Evolutionary conservation across 1,284 basidiomycete species (phyloP), one percentile per base, ranked within the genome.

Genomic region (Xanthoconium separans): DNA sequence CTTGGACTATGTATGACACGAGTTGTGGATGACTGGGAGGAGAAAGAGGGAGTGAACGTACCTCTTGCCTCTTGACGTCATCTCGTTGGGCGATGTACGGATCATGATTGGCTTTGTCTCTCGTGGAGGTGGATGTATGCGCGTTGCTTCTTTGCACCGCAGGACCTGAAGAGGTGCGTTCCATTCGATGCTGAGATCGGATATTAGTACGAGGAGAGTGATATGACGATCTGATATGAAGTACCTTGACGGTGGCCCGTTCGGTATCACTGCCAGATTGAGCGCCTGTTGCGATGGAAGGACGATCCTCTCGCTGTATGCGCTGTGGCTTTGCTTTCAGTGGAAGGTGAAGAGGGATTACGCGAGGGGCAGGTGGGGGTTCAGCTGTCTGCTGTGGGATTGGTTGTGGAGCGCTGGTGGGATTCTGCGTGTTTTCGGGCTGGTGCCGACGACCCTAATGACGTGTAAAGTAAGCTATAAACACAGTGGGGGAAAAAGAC

Each of bases 301-400:
- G 47, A 39, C 68, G 69, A 36, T 27, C 54, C 6, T 72, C 71
- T 50, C 69, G 68, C 20, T 70, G 55, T 15, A 64, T 61, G 36
- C 65, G 70, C 22, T 66, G 65, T 54, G 64, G 53, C 58, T 73
- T 72, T 44, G 53, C 61, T 70, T 72, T 73, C 49, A 59, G 54
- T 31, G 70, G 71, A 53, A 71, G 70, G 58, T 72, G 60, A 57
- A 73, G 69, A 58, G 69, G 69, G 59, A 71, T 69, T 57, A 71
- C 69, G 45, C 69, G 69, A 54, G 68, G 69, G 45, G 71, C 71
- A 56, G 71, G 71, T 37, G 69, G 68, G 57, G 70, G 64, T 57
- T 67, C 69, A 62, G 69, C 68, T 69, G 58, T 56, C 27, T 65
- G 59, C 45, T 59, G 65, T 39, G 48, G 49, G 29, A 63, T 57